A percentile compares a stretch with the other conserved stretches of the same genome.
Conservation (phyloP, 441 rosid species). For the Populus hybrid region DNA sequence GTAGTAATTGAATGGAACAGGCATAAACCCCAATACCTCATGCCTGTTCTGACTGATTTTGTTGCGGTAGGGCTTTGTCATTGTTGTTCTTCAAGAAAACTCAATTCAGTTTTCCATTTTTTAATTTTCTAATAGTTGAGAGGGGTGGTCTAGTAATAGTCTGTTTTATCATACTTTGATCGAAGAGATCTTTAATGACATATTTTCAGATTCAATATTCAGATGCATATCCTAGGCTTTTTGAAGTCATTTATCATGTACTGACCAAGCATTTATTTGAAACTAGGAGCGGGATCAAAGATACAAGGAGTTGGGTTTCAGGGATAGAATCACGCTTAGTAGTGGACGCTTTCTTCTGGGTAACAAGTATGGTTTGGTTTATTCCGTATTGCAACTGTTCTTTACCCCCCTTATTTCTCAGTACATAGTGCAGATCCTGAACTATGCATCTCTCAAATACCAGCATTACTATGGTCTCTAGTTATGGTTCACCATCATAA, state of each 20-base stretch:
- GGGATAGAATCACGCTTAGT: conserved; percentile 94
- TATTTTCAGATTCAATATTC: neutral
- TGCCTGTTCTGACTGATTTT: neutral
- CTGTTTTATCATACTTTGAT: neutral
- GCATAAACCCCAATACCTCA: neutral
- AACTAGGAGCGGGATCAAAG: conserved; percentile 89
- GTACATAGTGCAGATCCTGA: neutral
- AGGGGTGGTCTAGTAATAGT: neutral
- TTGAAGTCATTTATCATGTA: neutral
- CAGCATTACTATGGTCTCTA: neutral
- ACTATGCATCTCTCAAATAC: neutral
- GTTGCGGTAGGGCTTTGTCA: neutral
- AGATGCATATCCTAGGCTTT: neutral
- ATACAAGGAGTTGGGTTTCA: conserved; percentile 91
- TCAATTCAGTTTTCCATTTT: neutral
- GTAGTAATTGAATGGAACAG: neutral
- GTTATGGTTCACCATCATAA: neutral
- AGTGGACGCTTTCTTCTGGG: conserved; percentile 95
- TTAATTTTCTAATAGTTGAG: neutral
- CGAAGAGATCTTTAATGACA: neutral
- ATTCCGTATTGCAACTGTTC: neutral
- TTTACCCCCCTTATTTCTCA: neutral
- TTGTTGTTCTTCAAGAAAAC: neutral
- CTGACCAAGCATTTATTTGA: conserved; percentile 17
- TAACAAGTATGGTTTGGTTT: conserved; percentile 65